Percentiles rank a stretch among this genome's conserved stretches.
Evolutionary conservation across 305 asterid species (phyloP).

Genomic region (Fraxinus paxiana): DNA sequence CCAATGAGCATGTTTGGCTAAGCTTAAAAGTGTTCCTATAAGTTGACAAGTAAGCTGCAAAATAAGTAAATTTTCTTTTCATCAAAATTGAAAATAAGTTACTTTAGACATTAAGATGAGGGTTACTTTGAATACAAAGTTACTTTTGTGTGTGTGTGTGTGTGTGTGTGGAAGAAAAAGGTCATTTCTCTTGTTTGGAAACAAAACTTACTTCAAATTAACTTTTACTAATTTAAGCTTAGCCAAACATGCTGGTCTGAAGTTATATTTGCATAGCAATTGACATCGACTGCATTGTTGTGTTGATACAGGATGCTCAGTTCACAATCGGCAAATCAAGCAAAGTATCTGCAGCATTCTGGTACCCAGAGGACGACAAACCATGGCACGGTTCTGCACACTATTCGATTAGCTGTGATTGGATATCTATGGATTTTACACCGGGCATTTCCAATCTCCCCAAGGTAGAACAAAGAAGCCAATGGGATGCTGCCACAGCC

Average conservation of each 20-base stretch:
- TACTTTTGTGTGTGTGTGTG: too few relatives aligned
- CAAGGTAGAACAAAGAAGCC: slow-evolving; percentile 22
- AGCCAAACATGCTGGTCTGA: neutral
- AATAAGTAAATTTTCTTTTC: neutral
- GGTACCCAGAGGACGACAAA: slow-evolving; percentile 55
- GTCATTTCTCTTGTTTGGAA: neutral
- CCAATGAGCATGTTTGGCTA: neutral
- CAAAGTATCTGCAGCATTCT: slow-evolving; percentile 53
- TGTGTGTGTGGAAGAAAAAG: neutral
- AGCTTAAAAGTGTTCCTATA: neutral
- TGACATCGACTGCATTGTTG: neutral
- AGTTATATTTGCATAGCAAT: neutral
- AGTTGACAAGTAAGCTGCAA: neutral
- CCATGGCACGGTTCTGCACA: slow-evolving; percentile 70
- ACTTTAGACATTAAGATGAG: neutral
- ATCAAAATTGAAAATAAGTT: neutral
- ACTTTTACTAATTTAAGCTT: neutral
- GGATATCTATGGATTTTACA: slow-evolving; percentile 48
- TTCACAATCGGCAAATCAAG: slow-evolving; percentile 51
- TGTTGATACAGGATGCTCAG: slow-evolving; percentile 50
- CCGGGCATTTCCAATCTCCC: slow-evolving; percentile 23
- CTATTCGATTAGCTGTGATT: slow-evolving; percentile 55
- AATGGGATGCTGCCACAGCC: slow-evolving; percentile 49
- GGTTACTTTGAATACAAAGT: neutral
- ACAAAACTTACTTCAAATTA: neutral